Evolutionary conservation across 345 rosid species (phyloP).

Genomic region (Boechera stricta): DNA sequence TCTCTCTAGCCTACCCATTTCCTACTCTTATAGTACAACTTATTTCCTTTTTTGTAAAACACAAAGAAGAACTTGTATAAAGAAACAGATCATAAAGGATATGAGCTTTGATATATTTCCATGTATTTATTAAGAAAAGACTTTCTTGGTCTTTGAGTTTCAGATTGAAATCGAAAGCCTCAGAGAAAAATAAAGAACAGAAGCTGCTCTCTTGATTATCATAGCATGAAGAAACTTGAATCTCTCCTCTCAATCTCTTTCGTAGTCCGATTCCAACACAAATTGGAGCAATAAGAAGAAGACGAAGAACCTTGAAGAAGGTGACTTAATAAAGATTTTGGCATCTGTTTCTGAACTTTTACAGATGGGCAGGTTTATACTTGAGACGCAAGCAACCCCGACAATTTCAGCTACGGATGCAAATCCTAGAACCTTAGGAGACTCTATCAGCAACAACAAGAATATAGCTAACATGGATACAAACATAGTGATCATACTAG

Average conservation of each 20-base stretch:
- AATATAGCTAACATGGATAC: slow-evolving; percentile 63
- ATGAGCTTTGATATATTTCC: neutral
- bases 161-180: slow-evolving; percentile 3
- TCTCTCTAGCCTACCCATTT: neutral
- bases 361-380: slow-evolving; percentile 29
- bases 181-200: neutral
- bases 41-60: neutral
- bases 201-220: neutral
- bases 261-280: slow-evolving; percentile 9
- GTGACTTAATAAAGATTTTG: neutral
- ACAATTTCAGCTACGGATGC: slow-evolving; percentile 29
- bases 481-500: slow-evolving; percentile 70
- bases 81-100: neutral
- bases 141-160: neutral
- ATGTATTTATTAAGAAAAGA: slow-evolving; percentile 1
- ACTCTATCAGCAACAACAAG: slow-evolving; percentile 24
- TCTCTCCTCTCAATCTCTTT: slow-evolving; percentile 1
- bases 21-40: neutral
- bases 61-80: slow-evolving; percentile 18
- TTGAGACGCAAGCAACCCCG: slow-evolving; percentile 33
- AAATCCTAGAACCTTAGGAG: slow-evolving; percentile 19
- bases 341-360: neutral
- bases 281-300: neutral
- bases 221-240: slow-evolving; percentile 22
- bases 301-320: slow-evolving; percentile 20